Evolutionary conservation across 192 early-diverging fungal species (phyloP).

Genomic region (Entophlyctis luteolus): DNA sequence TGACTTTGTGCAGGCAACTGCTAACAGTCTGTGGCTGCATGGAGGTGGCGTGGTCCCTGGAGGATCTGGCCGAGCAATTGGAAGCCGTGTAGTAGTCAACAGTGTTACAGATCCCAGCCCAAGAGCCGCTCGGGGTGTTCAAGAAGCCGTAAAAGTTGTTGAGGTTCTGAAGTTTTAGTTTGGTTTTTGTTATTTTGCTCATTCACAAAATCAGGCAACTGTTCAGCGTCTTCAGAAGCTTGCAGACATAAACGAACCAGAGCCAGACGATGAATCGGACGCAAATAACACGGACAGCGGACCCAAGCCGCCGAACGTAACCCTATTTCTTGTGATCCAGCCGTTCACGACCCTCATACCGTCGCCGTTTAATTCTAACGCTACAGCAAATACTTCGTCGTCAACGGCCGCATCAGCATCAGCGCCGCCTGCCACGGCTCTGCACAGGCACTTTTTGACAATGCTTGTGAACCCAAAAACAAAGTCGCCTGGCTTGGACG

Average conservation of each 20-base stretch:
- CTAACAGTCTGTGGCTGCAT: slow-evolving; percentile 38
- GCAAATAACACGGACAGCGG: not conserved
- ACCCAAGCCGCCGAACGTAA: slow-evolving; percentile 9
- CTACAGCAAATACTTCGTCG: no score
- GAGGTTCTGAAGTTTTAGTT: slow-evolving; percentile 21
- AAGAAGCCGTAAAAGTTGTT: slow-evolving; percentile 31
- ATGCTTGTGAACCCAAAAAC: slow-evolving; percentile 15
- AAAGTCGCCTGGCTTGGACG: slow-evolving; percentile 5
- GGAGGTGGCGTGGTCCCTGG: slow-evolving; percentile 24
- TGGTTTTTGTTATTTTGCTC: not conserved
- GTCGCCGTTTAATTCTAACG: slow-evolving; percentile 16
- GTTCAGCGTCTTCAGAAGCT: slow-evolving; percentile 37
- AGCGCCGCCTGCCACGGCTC: slow-evolving; percentile 25
- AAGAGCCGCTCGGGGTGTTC: slow-evolving; percentile 8
- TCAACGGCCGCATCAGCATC: slow-evolving; percentile 13
- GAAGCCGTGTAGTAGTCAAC: slow-evolving; percentile 37
- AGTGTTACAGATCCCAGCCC: slow-evolving; percentile 38
- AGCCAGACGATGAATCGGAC: not conserved
- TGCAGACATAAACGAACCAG: slow-evolving; percentile 7
- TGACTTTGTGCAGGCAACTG: slow-evolving; percentile 44
- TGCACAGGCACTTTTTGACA: slow-evolving; percentile 12
- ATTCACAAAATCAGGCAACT: slow-evolving; percentile 22
- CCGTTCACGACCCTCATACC: slow-evolving; percentile 28
- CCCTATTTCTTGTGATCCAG: slow-evolving; percentile 41
- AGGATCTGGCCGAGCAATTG: slow-evolving; percentile 20